Evolutionary conservation across 371 early-diverging fungal genomes (phyloP).

Genomic region (Sporodiniella umbellata): DNA sequence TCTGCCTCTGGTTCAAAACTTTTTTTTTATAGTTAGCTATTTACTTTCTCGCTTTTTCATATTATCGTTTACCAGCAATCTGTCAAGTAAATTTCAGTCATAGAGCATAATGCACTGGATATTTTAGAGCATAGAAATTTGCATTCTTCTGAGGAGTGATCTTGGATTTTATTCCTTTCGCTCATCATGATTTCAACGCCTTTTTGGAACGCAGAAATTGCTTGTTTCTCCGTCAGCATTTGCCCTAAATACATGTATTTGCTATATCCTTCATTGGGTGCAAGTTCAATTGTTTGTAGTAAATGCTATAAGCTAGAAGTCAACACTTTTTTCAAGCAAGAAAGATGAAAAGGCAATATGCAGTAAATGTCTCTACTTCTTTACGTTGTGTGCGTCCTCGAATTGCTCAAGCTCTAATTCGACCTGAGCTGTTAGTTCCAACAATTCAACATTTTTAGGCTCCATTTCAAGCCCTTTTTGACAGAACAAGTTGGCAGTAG

Average conservation of each 20-base stretch:
- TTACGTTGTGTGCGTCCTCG: constrained; percentile 67
- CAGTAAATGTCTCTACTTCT: neutral
- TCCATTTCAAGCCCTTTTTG: constrained; percentile 67
- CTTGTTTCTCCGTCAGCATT: constrained; percentile 73
- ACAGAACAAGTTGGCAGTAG: constrained; percentile 70
- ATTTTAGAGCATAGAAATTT: constrained; percentile 59
- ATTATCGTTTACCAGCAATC: constrained; percentile 80
- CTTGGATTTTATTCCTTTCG: constrained; percentile 17
- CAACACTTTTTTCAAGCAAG: no score
- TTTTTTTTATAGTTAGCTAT: neutral
- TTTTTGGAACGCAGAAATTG: constrained; percentile 73
- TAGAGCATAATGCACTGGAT: constrained; percentile 84
- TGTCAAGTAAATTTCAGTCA: constrained; percentile 95
- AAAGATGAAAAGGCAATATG: no score
- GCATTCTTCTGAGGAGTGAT: constrained; percentile 39
- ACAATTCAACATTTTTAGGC: constrained; percentile 58
- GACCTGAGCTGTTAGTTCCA: constrained; percentile 71
- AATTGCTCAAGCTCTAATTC: constrained; percentile 73
- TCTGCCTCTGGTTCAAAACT: constrained; percentile 93
- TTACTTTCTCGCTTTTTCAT: neutral
- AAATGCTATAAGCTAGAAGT: constrained; percentile 55
- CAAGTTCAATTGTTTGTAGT: constrained; percentile 61
- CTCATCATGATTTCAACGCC: constrained; percentile 75
- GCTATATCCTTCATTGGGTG: constrained; percentile 67
- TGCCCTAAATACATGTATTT: constrained; percentile 93